Evolutionary conservation across 2,329 filamentous ascomycete species (phyloP).

Genomic region (Cladophialophora exuberans): DNA sequence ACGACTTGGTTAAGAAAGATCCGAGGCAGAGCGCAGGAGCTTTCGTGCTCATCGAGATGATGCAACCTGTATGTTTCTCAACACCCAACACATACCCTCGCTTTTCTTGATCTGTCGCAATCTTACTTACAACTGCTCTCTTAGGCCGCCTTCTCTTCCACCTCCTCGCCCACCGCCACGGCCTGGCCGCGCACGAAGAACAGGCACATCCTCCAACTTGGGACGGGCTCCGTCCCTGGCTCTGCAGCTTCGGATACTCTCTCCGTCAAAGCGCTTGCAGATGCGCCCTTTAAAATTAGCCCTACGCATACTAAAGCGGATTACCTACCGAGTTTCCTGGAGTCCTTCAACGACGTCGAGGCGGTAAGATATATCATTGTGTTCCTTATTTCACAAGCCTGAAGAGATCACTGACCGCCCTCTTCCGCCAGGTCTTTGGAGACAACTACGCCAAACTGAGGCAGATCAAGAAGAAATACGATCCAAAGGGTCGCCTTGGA

Average conservation of each 20-base stretch:
- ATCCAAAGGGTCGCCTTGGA: constrained; percentile 1
- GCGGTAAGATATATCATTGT: neutral
- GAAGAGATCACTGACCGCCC: neutral
- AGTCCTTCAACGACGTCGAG: constrained; percentile 4
- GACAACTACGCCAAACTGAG: neutral
- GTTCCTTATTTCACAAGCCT: neutral
- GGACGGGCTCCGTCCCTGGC: neutral
- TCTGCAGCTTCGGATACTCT: neutral
- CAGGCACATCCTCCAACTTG: constrained; percentile 9
- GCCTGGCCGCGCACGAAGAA: constrained; percentile 2
- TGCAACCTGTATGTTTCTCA: constrained; percentile 1
- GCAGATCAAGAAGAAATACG: constrained; percentile 3
- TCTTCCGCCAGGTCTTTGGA: neutral
- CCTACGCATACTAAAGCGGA: neutral
- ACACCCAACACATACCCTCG: neutral
- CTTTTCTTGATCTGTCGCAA: neutral
- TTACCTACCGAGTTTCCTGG: constrained; percentile 2
- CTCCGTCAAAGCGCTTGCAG: neutral
- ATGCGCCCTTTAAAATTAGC: neutral
- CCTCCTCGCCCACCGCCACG: neutral
- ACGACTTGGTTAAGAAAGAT: constrained; percentile 1
- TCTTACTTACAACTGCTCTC: neutral
- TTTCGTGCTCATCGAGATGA: constrained; percentile 2
- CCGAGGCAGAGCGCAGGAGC: constrained; percentile 2
- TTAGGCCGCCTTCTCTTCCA: constrained; percentile 7